Conservation (phyloP, 345 rosid genomes). For the Lepidium didymum region DNA sequence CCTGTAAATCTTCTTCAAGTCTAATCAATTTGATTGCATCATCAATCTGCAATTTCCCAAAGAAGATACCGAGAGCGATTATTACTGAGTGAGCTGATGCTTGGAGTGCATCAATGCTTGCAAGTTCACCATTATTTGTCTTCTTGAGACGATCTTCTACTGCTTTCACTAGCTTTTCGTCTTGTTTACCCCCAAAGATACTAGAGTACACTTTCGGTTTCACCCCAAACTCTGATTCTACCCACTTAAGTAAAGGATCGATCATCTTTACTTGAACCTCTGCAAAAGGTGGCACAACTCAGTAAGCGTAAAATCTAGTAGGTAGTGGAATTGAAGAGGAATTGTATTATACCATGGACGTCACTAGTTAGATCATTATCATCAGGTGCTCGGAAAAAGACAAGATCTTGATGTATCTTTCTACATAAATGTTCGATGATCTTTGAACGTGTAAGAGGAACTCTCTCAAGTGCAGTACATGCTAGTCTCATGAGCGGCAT, state of each 20-base stretch:
- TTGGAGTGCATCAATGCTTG: conserved; percentile 84
- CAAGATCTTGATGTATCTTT: conserved; percentile 77
- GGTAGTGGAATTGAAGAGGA: background rate
- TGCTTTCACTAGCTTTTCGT: conserved; percentile 63
- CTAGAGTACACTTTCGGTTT: conserved; percentile 71
- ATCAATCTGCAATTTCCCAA: conserved; percentile 72
- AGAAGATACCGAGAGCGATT: conserved; percentile 57
- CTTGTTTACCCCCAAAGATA: conserved; percentile 86
- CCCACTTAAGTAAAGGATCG: conserved; percentile 84
- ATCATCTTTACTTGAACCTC: conserved; percentile 74
- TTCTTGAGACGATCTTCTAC: conserved; percentile 56
- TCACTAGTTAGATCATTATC: conserved; percentile 52
- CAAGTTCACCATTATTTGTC: conserved; percentile 71
- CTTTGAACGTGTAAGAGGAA: conserved; percentile 70
- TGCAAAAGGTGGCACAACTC: conserved; percentile 23
- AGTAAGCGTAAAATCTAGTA: background rate
- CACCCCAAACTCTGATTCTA: conserved; percentile 71
- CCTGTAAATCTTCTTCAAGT: conserved; percentile 98
- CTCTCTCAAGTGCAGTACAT: conserved; percentile 95
- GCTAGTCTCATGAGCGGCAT: conserved; percentile 98
- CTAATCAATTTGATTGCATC: conserved; percentile 82
- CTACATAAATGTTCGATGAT: conserved; percentile 52
- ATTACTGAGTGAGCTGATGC: conserved; percentile 76
- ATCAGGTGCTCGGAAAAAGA: conserved; percentile 76
- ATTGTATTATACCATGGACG: conserved; percentile 50